Evolutionary conservation across 1,139 yeast species (phyloP).

Genomic region (Taiozyma sp.): DNA sequence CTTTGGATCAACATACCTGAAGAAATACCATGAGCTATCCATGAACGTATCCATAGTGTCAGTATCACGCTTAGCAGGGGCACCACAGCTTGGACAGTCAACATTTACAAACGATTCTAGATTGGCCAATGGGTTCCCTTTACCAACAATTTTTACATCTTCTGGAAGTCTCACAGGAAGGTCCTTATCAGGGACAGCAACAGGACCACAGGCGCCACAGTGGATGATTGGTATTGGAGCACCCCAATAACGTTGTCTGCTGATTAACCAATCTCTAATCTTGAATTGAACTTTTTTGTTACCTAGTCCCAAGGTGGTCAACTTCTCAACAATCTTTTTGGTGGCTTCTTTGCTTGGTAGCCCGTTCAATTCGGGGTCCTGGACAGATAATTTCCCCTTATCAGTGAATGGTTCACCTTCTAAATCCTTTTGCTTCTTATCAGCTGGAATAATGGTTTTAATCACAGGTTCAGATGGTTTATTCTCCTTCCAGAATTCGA

Average conservation of each 20-base stretch:
- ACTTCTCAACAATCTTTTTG: constrained; percentile 36
- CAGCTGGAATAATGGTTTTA: constrained; percentile 32
- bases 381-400: constrained; percentile 49
- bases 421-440: neutral
- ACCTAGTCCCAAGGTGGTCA: constrained; percentile 42
- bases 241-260: constrained; percentile 97
- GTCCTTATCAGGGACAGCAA: constrained; percentile 82
- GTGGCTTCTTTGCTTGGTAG: constrained; percentile 49
- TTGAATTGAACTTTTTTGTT: constrained; percentile 48
- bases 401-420: constrained; percentile 43
- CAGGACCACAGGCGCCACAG: constrained; percentile 80
- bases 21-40: constrained; percentile 96
- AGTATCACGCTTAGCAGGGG: constrained; percentile 79
- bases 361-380: constrained; percentile 50
- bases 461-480: constrained; percentile 41
- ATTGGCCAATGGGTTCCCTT: constrained; percentile 69
- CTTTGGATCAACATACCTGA: constrained; percentile 75
- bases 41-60: constrained; percentile 99
- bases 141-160: constrained; percentile 42
- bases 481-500: constrained; percentile 69
- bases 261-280: constrained; percentile 88
- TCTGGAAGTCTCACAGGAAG: constrained; percentile 80
- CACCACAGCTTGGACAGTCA: constrained; percentile 77
- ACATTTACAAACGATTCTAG: constrained; percentile 69
- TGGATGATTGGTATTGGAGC: constrained; percentile 96